Conservation (phyloP, 2,329 filamentous ascomycete genomes). For the Sclerotinia minor region DNA sequence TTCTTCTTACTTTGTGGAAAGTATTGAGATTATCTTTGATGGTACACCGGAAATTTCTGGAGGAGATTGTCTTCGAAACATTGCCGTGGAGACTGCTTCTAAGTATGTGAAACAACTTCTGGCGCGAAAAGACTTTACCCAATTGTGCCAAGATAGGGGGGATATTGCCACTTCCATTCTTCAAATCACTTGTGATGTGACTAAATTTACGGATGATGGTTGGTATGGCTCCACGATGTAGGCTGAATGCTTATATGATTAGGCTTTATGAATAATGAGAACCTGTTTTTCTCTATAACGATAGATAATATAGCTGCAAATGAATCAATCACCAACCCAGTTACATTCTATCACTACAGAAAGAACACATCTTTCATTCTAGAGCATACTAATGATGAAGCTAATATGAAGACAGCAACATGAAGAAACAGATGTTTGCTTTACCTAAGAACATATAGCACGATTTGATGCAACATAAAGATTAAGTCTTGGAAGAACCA, state of each 20-base stretch:
- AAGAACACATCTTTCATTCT: not conserved
- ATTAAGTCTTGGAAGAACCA: not conserved
- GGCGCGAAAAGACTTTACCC: slow-evolving; percentile 22
- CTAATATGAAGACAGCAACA: not conserved
- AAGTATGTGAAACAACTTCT: slow-evolving; percentile 20
- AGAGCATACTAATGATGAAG: not conserved
- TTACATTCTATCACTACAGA: not conserved
- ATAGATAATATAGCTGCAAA: not conserved
- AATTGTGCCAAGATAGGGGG: slow-evolving; percentile 25
- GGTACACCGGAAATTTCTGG: slow-evolving; percentile 19
- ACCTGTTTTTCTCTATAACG: not conserved
- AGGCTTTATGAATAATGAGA: not conserved
- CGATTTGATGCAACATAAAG: not conserved
- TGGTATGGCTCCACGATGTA: not conserved
- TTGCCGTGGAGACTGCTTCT: slow-evolving; percentile 8
- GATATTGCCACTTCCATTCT: slow-evolving; percentile 25
- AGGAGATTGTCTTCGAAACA: slow-evolving; percentile 19
- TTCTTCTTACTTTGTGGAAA: slow-evolving; percentile 20
- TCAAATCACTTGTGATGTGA: not conserved
- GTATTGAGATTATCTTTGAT: slow-evolving; percentile 28
- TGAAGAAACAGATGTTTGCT: not conserved
- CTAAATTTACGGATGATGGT: not conserved
- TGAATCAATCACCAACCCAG: not conserved
- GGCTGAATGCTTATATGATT: not conserved
- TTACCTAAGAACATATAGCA: not conserved